Conservation (phyloP, 208 protist species). For the Trypanosoma boissoni region DNA sequence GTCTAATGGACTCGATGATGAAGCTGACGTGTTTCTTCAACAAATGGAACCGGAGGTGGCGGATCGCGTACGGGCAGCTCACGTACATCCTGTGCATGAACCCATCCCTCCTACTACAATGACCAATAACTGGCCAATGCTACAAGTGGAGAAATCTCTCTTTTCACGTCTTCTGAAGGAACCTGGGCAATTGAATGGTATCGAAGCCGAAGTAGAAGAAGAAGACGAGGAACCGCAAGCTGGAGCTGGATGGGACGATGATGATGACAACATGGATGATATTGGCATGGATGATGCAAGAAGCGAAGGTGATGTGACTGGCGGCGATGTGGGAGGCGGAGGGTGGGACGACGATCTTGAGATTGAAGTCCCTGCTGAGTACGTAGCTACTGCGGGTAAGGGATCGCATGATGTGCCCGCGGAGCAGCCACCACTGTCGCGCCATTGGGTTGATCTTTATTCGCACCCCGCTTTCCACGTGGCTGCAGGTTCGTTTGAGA, state of each 20-base stretch:
- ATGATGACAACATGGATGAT: conserved; percentile 27
- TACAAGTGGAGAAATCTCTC: conserved; percentile 73
- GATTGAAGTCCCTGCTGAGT: conserved; percentile 47
- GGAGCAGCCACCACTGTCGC: conserved; percentile 44
- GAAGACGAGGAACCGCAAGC: conserved; percentile 29
- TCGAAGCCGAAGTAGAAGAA: conserved; percentile 30
- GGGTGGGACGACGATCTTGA: conserved; percentile 81
- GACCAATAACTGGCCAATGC: conserved; percentile 80
- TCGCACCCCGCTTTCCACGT: conserved; percentile 90
- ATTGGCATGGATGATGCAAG: conserved; percentile 5
- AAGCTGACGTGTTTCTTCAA: conserved; percentile 48
- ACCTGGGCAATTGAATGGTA: conserved; percentile 41
- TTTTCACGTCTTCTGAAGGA: conserved; percentile 75
- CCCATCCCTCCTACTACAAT: conserved; percentile 28
- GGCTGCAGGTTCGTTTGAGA: conserved; percentile 94
- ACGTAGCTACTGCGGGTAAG: conserved; percentile 3
- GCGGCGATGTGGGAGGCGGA: conserved; percentile 23
- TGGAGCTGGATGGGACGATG: conserved; percentile 57
- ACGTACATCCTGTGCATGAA: conserved; percentile 23
- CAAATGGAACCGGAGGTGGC: conserved; percentile 56
- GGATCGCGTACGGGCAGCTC: conserved; percentile 22
- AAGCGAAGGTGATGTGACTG: conserved; percentile 14
- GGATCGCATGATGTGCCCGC: conserved; percentile 44
- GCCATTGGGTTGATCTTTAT: conserved; percentile 87
- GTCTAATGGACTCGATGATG: conserved; percentile 87